Conservation (phyloP, 176 grass and related monocot species). For the Zizania latifolia region DNA sequence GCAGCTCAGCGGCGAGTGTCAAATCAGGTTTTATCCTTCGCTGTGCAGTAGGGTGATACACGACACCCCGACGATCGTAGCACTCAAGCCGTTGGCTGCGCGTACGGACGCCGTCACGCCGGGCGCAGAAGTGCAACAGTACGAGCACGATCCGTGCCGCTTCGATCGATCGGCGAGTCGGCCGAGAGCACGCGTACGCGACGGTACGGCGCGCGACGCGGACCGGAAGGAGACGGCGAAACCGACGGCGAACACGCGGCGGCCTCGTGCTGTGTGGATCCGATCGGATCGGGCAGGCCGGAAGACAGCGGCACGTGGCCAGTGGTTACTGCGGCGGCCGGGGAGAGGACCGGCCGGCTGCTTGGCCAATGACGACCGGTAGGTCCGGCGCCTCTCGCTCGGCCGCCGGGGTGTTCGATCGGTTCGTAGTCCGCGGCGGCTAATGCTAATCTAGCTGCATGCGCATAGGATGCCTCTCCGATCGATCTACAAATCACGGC, state of each 20-base stretch:
- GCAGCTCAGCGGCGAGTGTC: too few species aligned
- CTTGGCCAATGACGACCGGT: not conserved
- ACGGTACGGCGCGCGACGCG: not conserved
- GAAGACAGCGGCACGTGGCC: slow-evolving; percentile 22
- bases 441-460: too few species aligned
- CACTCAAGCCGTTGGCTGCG: not conserved
- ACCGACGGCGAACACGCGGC: not conserved
- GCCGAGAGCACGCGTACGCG: not conserved
- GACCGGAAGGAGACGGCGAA: not conserved
- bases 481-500: not conserved
- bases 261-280: not conserved
- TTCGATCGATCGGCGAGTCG: not conserved
- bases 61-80: not conserved
- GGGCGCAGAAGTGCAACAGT: not conserved
- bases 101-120: not conserved
- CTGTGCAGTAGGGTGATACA: too few species aligned
- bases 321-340: not conserved
- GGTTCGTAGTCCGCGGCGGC: not conserved
- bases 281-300: not conserved
- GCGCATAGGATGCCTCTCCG: not conserved
- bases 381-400: too few species aligned
- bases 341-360: not conserved
- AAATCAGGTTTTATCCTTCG: too few species aligned
- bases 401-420: not conserved
- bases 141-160: not conserved